These are phyloP conservation scores for Fusarium torulosum DNA, from an alignment of 2,329 filamentous ascomycete genomes.

Conservation along the genomic window DNA sequence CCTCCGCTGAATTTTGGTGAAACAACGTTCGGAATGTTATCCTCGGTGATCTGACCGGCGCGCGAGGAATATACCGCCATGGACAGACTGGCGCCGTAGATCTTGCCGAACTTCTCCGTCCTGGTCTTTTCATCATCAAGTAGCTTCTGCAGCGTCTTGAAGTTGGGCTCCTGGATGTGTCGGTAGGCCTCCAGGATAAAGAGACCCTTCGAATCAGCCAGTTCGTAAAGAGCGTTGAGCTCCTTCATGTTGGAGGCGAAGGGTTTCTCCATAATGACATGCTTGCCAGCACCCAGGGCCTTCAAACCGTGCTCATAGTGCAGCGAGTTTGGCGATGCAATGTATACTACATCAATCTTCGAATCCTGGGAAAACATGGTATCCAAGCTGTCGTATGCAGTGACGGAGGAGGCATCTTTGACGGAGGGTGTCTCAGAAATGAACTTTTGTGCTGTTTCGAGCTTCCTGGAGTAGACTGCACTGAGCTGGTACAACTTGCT, in stretches of 20 bases:
- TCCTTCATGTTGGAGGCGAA: slow-evolving; percentile 35
- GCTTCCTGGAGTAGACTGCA: slow-evolving; percentile 35
- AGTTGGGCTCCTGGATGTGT: slow-evolving; percentile 42
- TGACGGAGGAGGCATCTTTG: slow-evolving; percentile 5
- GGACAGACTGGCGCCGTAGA: slow-evolving; percentile 31
- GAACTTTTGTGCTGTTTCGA: slow-evolving; percentile 32
- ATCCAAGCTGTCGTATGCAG: slow-evolving; percentile 28
- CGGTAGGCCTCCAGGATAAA: slow-evolving; percentile 37
- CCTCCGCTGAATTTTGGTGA: slow-evolving; percentile 38
- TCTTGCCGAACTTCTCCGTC: slow-evolving; percentile 19
- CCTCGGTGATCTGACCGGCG: slow-evolving; percentile 14
- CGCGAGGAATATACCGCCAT: slow-evolving; percentile 34
- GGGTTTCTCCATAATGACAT: slow-evolving; percentile 40
- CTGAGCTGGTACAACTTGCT: slow-evolving; percentile 29
- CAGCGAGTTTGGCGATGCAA: slow-evolving; percentile 39
- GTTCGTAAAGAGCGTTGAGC: slow-evolving; percentile 23
- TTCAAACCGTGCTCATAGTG: slow-evolving; percentile 35
- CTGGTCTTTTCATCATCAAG: slow-evolving; percentile 32
- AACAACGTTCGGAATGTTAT: slow-evolving; percentile 32
- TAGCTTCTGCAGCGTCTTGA: slow-evolving; percentile 28
- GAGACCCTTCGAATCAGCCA: slow-evolving; percentile 31
- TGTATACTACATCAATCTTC: slow-evolving; percentile 29
- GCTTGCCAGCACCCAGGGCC: slow-evolving; percentile 21
- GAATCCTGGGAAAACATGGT: slow-evolving; percentile 19
- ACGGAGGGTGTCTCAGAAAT: slow-evolving; percentile 33